Base-by-base conservation (phyloP, 768 basidiomycete species). In the Termitomyces sp. region DNA sequence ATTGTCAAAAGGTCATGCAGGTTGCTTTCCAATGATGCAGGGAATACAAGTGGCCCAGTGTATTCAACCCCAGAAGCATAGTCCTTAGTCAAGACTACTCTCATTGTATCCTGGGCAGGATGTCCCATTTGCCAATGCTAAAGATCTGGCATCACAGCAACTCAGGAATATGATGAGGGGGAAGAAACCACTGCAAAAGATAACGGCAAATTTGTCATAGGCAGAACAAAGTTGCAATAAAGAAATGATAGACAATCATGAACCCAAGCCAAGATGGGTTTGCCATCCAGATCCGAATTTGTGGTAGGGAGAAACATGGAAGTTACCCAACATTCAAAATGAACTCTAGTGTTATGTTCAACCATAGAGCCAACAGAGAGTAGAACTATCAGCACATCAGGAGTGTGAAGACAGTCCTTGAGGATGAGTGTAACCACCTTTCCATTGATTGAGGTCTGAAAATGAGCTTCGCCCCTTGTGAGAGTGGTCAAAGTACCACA, bases 241-340 rank as follows among this genome's bases (percentile, higher is more conserved):
- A 41, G 19, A 10, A 41, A 39, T 5, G 39, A 39, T 6, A 39
- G 39, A 6, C 7, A 17, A n/a, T 39, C n/a, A 17, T 39, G 39
- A n/a, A 39, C 7, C 2, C 2, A 3, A 7, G 39, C 39, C 7
- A n/a, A 4, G 7, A 39, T 6, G 4, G 39, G 17, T 17, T 7
- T 17, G 1, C 14, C 3, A 8, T 6, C 1, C n/a, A n/a, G 1
- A n/a, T 5, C 17, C n/a, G n/a, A n/a, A n/a, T 4, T 5, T 39
- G 6, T 5, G 8, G 17, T 2, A 4, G 39, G 39, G 10, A 21
- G 21, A 10, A 41, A 41, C 4, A 41, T 9, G 1, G 19, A 41
- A 0, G 40, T 41, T 4, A 10, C 8, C 4, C 21, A n/a, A 2
- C 11, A 8, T 3, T 9, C 19, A 41, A 19, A 11, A 9, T 19